Conservation (phyloP, 164 flowering plant species). For the Annona squamosa region DNA sequence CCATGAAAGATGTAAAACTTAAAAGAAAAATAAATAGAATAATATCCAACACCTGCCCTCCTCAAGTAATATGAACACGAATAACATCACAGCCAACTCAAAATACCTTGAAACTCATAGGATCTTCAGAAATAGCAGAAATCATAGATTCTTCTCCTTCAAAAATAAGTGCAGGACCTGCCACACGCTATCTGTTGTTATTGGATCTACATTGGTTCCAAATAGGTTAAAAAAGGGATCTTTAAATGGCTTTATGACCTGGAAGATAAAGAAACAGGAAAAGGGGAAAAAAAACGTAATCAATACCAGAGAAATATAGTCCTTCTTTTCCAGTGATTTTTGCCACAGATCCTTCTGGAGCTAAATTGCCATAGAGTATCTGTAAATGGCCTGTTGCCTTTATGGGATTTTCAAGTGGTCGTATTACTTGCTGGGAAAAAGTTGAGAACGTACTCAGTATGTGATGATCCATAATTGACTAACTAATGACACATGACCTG, state of each 20-base stretch:
- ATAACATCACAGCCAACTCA: neutral
- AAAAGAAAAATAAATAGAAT: neutral
- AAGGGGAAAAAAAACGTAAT: neutral
- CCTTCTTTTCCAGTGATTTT: constrained; percentile 99
- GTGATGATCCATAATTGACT: neutral
- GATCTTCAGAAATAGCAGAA: constrained; percentile 72
- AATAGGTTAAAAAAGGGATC: neutral
- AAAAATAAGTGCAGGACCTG: constrained; percentile 95
- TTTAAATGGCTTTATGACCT: neutral
- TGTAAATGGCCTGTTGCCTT: constrained; percentile 92
- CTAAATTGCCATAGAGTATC: constrained; percentile 86
- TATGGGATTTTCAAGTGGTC: constrained; percentile 74
- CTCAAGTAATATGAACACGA: neutral
- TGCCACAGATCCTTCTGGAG: constrained; percentile 96
- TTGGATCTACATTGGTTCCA: neutral
- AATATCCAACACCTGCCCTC: neutral
- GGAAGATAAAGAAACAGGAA: constrained; percentile 4
- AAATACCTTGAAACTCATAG: constrained; percentile 74
- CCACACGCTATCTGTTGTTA: constrained; percentile 8
- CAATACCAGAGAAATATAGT: constrained; percentile 72
- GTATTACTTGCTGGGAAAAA: constrained; percentile 61
- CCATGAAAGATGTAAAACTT: constrained; percentile 1
- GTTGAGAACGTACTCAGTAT: neutral
- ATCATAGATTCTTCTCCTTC: constrained; percentile 97
- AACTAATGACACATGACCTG: constrained; percentile 2